phyloP scores from a whole-genome alignment of 805 yeast genomes.

The Candida railenensis region DNA sequence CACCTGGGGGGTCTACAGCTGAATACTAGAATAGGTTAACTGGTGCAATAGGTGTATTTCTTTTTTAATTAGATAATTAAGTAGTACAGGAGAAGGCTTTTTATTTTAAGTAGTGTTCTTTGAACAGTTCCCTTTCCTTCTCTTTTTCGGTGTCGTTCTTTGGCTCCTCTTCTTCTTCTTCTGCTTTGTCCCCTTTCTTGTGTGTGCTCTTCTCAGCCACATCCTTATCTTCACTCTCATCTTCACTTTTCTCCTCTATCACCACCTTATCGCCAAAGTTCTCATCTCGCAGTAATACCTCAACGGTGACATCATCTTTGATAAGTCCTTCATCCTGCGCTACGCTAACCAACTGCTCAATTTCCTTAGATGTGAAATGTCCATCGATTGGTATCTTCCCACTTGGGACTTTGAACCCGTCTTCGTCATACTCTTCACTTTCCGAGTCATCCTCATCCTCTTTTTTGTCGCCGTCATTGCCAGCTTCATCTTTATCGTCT shows the following conservation, averaged over 20 bases:
- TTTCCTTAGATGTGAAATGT: slow-evolving; percentile 36
- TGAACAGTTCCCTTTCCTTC: background rate
- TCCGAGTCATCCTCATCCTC: slow-evolving; percentile 5
- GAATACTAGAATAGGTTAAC: no score
- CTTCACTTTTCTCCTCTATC: slow-evolving; percentile 16
- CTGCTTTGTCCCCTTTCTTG: background rate
- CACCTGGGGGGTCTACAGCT: no score
- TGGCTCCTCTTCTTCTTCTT: slow-evolving; percentile 4
- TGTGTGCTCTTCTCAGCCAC: slow-evolving; percentile 3
- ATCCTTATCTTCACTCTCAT: slow-evolving; percentile 5
- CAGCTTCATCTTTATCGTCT: background rate
- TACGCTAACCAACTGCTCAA: slow-evolving; percentile 26
- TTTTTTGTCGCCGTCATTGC: background rate
- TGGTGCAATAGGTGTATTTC: no score
- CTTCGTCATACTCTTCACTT: slow-evolving; percentile 21
- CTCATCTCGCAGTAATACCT: slow-evolving; percentile 21
- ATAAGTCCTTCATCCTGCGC: slow-evolving; percentile 32
- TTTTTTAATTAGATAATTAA: background rate
- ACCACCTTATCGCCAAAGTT: slow-evolving; percentile 30
- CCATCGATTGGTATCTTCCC: slow-evolving; percentile 42
- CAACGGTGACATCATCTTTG: slow-evolving; percentile 22
- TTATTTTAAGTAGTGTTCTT: background rate
- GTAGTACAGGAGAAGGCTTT: background rate
- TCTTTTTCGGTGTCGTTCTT: background rate
- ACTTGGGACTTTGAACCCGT: slow-evolving; percentile 36